Conservation (phyloP, 257 asterid genomes). For the Solanum etuberosum region DNA sequence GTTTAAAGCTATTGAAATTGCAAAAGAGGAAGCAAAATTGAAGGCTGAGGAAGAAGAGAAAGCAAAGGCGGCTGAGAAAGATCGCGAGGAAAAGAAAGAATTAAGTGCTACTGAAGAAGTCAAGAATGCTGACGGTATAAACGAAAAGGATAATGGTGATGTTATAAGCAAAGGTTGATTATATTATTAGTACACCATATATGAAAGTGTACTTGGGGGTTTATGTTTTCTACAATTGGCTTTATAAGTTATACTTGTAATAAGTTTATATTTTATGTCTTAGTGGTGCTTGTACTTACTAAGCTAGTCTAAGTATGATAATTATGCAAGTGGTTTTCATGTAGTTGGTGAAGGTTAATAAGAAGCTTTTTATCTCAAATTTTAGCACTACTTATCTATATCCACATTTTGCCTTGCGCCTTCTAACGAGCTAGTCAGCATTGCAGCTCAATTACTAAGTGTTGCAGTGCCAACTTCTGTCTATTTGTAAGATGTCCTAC, state of each 20-base stretch:
- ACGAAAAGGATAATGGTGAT: neutral
- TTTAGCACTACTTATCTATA: too few species aligned
- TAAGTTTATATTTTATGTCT: neutral
- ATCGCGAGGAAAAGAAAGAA: neutral
- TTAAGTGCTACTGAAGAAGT: neutral
- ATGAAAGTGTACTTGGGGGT: neutral
- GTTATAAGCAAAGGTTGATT: neutral
- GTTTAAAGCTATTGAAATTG: neutral
- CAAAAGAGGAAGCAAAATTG: neutral
- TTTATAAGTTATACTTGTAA: neutral
- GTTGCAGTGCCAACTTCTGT: too few species aligned
- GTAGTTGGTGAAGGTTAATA: neutral
- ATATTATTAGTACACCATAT: too few species aligned
- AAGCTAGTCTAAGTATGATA: neutral
- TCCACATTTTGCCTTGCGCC: too few species aligned
- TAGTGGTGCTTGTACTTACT: neutral
- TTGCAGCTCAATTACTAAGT: too few species aligned
- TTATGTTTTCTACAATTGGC: neutral
- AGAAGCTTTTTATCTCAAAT: neutral
- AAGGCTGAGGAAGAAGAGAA: neutral
- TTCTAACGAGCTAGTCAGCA: too few species aligned
- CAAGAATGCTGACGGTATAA: neutral
- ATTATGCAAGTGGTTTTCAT: neutral
- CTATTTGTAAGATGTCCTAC: too few species aligned
- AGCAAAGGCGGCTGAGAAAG: neutral